Evolutionary conservation across 768 basidiomycete genomes (phyloP).

Genomic region (Wakefieldia striispora): DNA sequence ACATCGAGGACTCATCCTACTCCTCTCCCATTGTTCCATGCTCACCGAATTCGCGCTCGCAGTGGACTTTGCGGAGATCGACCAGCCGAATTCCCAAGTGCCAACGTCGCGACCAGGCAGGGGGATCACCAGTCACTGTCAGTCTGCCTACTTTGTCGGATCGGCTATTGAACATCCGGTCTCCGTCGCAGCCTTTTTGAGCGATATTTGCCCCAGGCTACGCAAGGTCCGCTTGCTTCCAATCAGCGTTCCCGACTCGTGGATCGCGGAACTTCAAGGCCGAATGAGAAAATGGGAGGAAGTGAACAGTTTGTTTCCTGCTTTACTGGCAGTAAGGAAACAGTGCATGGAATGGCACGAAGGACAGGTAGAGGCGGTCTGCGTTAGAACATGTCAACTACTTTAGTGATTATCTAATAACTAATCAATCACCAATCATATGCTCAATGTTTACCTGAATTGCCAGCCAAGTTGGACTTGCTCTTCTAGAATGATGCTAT

Average conservation of each 20-base stretch:
- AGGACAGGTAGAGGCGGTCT: not conserved
- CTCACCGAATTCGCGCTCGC: conserved; percentile 18
- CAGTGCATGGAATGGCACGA: conserved; percentile 12
- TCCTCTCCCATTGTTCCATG: conserved; percentile 12
- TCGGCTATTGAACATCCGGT: conserved; percentile 19
- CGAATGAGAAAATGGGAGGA: conserved; percentile 18
- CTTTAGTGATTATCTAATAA: too few species aligned
- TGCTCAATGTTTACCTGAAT: too few species aligned
- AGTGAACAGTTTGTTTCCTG: conserved; percentile 23
- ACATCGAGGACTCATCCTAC: conserved; percentile 17
- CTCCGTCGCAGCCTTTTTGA: conserved; percentile 25
- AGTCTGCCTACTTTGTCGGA: conserved; percentile 15
- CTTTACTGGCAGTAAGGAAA: conserved; percentile 19
- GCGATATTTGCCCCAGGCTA: conserved; percentile 23
- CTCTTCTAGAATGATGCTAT: too few species aligned
- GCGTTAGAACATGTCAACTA: too few species aligned
- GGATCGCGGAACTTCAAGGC: not conserved
- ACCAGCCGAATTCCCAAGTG: not conserved
- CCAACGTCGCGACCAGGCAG: conserved; percentile 3
- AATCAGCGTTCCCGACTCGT: not conserved
- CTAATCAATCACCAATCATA: too few species aligned
- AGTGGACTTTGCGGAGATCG: conserved; percentile 23
- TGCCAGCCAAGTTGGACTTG: too few species aligned
- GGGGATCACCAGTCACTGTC: conserved; percentile 13
- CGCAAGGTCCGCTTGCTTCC: too few species aligned